Base-by-base conservation (phyloP, 257 asterid species). In the Fraxinus pennsylvanica region DNA sequence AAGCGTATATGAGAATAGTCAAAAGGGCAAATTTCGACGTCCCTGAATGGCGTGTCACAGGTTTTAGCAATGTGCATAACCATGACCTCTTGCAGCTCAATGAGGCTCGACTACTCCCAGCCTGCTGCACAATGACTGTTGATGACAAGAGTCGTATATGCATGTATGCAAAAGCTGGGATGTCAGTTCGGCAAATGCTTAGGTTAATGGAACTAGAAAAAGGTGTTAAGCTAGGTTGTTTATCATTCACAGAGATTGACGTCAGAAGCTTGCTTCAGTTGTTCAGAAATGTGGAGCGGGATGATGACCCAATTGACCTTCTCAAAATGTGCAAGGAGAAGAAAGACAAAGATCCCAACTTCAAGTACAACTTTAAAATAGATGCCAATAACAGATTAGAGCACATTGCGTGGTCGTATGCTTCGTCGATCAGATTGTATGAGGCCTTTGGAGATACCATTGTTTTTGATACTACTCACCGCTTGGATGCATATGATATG, bases 151-250 rank as follows among this genome's bases (percentile, higher is more conserved):
- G 86, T 69, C 90, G 87, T 72, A 83, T 89, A 36, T 87, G 90
- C 79, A 83, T 87, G 88, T 87, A 84, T 75, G 89, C 89, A 33
- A 89, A 86, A 80, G 89, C 94, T 67, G 91, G 94, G 80, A 87
- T 87, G 88, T 87, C 90, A 1, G 91, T 89, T 71, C 81, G 88
- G 2, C 91, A 89, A 77, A 89, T 89, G 91, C 81, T 89, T 22
- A 81, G 93, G 88, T 75, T 89, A 32, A 84, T 87, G 89, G 93
- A 89, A 82, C 81, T 89, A 15, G 93, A 87, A 73, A 89, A 87
- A 79, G 89, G 93, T 66, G 75, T 87, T 72, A 86, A 83, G 81
- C 77, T 86, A 15, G 91, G 91, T n/a, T 87, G 89, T 79, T 78
- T 89, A 63, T 89, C 93, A 0, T 89, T 89, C 80, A 84, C 93